Base-by-base conservation (phyloP, 2,329 filamentous ascomycete genomes). In the Tolypocladium tundrense region DNA sequence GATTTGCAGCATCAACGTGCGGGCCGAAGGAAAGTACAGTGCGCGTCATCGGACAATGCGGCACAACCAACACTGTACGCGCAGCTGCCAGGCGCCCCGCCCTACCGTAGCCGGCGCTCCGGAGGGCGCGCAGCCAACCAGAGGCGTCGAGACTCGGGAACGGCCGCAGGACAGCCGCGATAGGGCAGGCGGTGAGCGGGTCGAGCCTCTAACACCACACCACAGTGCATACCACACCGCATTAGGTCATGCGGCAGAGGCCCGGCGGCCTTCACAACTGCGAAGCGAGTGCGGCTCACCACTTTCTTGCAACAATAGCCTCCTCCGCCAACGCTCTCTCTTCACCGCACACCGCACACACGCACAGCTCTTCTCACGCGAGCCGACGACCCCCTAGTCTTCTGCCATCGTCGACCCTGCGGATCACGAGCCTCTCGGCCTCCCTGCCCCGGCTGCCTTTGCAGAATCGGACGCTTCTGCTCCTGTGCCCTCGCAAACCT, bases 141-240 rank as follows among this genome's bases (percentile, higher is more conserved):
- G 19, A 52, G 48, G 9, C 31, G 41, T 37, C 55, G 31, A 40
- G 51, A 9, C n/a, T 43, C 48, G 60, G 53, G 50, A 50, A 37
- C 41, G 50, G n/a, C 54, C 59, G 53, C 48, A 8, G 24, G 13
- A 33, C 13, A 24, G 24, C 19, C 45, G 24, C 48, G 48, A 61
- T 56, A 19, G 40, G 61, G 60, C 55, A 64, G 60, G 62, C 62
- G 62, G 63, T 63, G 62, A 61, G 57, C 54, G 48, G 57, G 43
- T 27, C 42, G 16, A 54, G 59, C 60, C 60, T 62, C 61, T 65
- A 63, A 64, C 59, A 33, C 27, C 7, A 19, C 43, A 31, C 43
- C 43, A 31, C 24, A 31, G 43, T 19, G 43, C 43, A 48, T 21
- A 19, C 43, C 24, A 31, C 43, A 16, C 45, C 45, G 9, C 24